Evolutionary conservation across 2,329 filamentous ascomycete genomes (phyloP).

Genomic region (Chaetomium strumarium): DNA sequence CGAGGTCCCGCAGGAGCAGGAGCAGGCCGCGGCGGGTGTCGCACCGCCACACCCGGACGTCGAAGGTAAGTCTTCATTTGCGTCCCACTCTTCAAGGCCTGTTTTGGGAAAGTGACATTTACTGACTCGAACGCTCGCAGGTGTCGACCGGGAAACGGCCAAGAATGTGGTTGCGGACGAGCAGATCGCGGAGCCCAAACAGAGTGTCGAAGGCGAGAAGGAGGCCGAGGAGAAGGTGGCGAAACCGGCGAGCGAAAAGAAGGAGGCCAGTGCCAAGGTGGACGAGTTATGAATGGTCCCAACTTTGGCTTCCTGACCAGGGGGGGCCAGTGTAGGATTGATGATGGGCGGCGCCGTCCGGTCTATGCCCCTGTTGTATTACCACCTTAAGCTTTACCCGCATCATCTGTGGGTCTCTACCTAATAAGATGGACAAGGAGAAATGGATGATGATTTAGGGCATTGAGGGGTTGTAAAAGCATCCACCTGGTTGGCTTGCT

Average conservation of each 20-base stretch:
- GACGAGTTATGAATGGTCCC: slow-evolving; percentile 6
- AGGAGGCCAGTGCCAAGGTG: slow-evolving; percentile 42
- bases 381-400: neutral
- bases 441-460: too few relatives aligned
- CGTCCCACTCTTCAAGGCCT: neutral
- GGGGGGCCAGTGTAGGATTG: slow-evolving; percentile 1
- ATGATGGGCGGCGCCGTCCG: neutral
- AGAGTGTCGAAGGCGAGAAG: slow-evolving; percentile 54
- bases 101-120: neutral
- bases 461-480: neutral
- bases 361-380: neutral
- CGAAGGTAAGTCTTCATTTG: slow-evolving; percentile 30
- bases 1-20: slow-evolving; percentile 23
- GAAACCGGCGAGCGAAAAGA: slow-evolving; percentile 58
- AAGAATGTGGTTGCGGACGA: slow-evolving; percentile 33
- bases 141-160: slow-evolving; percentile 53
- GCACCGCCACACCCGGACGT: slow-evolving; percentile 57
- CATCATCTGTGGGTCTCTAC: neutral
- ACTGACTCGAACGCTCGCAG: slow-evolving; percentile 25
- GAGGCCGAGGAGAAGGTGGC: slow-evolving; percentile 50
- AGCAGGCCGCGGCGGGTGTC: slow-evolving; percentile 34
- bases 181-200: slow-evolving; percentile 37
- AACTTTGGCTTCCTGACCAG: neutral
- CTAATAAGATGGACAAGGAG: neutral
- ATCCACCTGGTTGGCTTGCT: neutral